These are phyloP conservation scores for Colletotrichum caudatum DNA, from an alignment of 2,329 filamentous ascomycete genomes.

Conservation along the genomic window DNA sequence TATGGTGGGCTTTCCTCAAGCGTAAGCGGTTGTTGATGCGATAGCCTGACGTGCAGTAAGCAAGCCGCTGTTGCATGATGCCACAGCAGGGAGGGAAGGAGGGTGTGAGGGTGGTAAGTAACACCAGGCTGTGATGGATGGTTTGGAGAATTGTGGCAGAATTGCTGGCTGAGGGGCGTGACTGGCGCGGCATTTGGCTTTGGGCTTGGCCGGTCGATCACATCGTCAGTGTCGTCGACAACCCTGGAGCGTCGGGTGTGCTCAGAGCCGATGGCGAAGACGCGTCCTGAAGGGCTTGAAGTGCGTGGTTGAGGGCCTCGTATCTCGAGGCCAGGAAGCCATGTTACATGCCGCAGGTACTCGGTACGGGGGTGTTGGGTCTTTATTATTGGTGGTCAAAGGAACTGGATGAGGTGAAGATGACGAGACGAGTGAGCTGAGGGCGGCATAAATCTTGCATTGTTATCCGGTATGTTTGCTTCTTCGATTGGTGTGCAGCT, in stretches of 20 bases:
- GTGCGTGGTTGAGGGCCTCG: constrained; percentile 11
- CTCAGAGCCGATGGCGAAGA: constrained; percentile 1
- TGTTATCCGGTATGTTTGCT: constrained; percentile 11
- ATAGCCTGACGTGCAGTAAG: constrained; percentile 38
- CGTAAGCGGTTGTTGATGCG: constrained; percentile 24
- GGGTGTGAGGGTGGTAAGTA: constrained; percentile 24
- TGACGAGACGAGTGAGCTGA: constrained; percentile 23
- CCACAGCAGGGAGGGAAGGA: constrained; percentile 31
- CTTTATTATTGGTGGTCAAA: constrained; percentile 9
- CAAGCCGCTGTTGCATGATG: constrained; percentile 33
- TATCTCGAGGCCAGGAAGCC: constrained; percentile 12
- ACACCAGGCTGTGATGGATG: constrained; percentile 18
- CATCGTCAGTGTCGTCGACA: constrained; percentile 10
- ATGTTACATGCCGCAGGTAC: constrained; percentile 2
- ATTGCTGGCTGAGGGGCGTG: constrained; percentile 1
- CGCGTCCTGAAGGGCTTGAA: constrained; percentile 5
- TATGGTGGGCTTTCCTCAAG: constrained; percentile 13
- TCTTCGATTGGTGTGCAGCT: constrained; percentile 17
- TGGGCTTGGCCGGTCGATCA: not conserved
- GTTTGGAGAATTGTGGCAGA: constrained; percentile 18
- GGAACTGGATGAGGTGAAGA: constrained; percentile 5
- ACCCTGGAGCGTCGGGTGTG: not conserved
- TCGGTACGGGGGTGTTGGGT: constrained; percentile 6
- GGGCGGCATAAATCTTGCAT: constrained; percentile 18
- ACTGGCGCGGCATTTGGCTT: constrained; percentile 7